A percentile compares a stretch with the other conserved stretches of the same genome.
phyloP scores from a whole-genome alignment of 805 yeast species.

The Sugiyamaella smithiae region DNA sequence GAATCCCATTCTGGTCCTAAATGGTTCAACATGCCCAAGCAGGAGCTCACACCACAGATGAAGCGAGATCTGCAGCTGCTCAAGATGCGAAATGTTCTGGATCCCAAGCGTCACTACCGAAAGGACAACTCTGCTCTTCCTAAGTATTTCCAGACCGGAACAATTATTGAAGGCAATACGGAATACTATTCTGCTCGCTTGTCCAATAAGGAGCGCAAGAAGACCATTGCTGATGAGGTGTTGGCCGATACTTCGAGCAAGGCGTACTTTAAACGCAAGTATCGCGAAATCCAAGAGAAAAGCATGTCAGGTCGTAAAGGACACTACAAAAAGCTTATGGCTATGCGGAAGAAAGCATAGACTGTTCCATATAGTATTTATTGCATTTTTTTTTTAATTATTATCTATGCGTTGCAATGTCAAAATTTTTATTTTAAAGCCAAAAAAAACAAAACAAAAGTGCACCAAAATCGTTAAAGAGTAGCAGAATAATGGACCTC shows the following conservation, averaged over 20 bases:
- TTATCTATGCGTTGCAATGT: too few relatives aligned
- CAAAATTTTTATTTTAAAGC: too few relatives aligned
- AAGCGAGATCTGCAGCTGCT: slow-evolving; percentile 76
- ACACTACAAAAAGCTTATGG: slow-evolving; percentile 60
- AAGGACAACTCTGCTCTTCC: slow-evolving; percentile 73
- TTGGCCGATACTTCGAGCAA: slow-evolving; percentile 67
- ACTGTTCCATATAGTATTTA: too few relatives aligned
- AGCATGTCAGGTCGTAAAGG: slow-evolving; percentile 64
- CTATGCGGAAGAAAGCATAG: slow-evolving; percentile 58
- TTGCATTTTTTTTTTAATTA: too few relatives aligned
- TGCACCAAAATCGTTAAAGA: too few relatives aligned
- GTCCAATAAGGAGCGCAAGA: slow-evolving; percentile 67
- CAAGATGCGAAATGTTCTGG: slow-evolving; percentile 85
- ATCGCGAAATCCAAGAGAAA: slow-evolving; percentile 68
- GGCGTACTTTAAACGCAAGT: slow-evolving; percentile 81
- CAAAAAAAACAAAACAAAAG: too few relatives aligned
- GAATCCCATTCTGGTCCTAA: slow-evolving; percentile 48
- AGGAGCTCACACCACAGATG: slow-evolving; percentile 66
- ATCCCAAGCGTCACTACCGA: slow-evolving; percentile 93
- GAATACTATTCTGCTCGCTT: slow-evolving; percentile 72
- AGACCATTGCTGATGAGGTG: slow-evolving; percentile 77
- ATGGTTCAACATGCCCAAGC: slow-evolving; percentile 81
- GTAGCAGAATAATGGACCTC: too few relatives aligned
- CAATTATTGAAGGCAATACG: slow-evolving; percentile 75
- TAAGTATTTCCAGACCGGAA: slow-evolving; percentile 83